Evolutionary conservation across 2,329 filamentous ascomycete species (phyloP).

Genomic region (Tetracladium maxilliforme): DNA sequence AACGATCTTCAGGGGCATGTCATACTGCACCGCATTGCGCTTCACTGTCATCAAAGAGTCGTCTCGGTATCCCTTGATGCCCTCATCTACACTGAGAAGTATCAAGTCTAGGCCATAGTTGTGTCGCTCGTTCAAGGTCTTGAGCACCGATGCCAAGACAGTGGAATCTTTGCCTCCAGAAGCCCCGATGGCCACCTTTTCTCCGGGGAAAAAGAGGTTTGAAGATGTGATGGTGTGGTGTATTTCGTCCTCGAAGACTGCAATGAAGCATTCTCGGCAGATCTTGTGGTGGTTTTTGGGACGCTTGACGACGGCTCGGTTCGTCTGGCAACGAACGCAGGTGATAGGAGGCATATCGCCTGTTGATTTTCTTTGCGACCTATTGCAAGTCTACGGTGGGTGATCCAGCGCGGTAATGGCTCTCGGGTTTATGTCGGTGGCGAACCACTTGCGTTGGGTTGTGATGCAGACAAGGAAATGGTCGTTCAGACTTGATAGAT

Average conservation of each 20-base stretch:
- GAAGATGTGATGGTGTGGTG: slow-evolving; percentile 82
- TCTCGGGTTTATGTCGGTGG: no score
- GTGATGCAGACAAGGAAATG: not conserved
- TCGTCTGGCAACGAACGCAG: slow-evolving; percentile 62
- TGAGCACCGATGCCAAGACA: slow-evolving; percentile 84
- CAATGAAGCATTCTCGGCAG: slow-evolving; percentile 78
- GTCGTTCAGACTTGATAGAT: not conserved
- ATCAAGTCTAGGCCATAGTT: slow-evolving; percentile 76
- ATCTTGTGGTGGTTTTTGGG: slow-evolving; percentile 93
- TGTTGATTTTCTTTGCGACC: no score
- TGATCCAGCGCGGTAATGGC: no score
- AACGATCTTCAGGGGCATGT: slow-evolving; percentile 81
- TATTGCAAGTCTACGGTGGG: no score
- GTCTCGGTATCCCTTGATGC: slow-evolving; percentile 92
- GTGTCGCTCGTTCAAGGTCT: slow-evolving; percentile 84
- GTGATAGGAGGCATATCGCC: slow-evolving; percentile 65
- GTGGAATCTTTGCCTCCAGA: slow-evolving; percentile 97
- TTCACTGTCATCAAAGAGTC: slow-evolving; percentile 95
- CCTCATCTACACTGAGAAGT: slow-evolving; percentile 87
- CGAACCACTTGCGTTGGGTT: no score
- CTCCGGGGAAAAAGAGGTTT: slow-evolving; percentile 68
- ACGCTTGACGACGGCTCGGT: slow-evolving; percentile 76
- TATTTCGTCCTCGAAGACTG: slow-evolving; percentile 81
- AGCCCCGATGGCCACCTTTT: slow-evolving; percentile 84
- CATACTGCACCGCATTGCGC: slow-evolving; percentile 79